Evolutionary conservation across 148 eudicot genomes (phyloP).

Genomic region (Silene latifolia): DNA sequence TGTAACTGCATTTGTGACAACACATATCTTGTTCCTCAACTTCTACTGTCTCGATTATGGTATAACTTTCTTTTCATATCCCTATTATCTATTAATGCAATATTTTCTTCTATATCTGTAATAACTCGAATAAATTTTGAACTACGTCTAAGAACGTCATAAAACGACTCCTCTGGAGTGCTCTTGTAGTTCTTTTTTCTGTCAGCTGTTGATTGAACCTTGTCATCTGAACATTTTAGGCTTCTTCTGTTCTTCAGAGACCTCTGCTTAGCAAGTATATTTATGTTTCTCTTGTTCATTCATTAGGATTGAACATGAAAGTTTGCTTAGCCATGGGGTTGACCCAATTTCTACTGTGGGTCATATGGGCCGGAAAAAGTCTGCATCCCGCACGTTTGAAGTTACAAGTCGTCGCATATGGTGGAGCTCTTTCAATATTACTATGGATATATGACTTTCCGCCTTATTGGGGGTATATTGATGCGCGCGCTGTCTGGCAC

Average conservation of each 20-base stretch:
- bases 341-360: conserved; percentile 61
- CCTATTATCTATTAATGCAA: too few species aligned
- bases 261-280: too few species aligned
- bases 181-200: neutral
- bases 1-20: too few species aligned
- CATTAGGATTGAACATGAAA: conserved; percentile 59
- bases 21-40: conserved; percentile 14
- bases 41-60: conserved; percentile 66
- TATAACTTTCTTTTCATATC: conserved; percentile 20
- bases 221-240: too few species aligned
- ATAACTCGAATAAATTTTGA: neutral
- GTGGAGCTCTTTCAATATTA: conserved; percentile 6
- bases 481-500: too few species aligned
- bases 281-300: conserved; percentile 5
- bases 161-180: too few species aligned
- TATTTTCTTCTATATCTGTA: neutral
- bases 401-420: conserved; percentile 49
- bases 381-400: conserved; percentile 68
- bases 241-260: too few species aligned
- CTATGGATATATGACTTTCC: too few species aligned
- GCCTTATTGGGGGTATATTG: too few species aligned
- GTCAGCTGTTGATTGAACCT: neutral
- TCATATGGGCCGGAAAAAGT: conserved; percentile 56
- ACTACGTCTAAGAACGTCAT: too few species aligned
- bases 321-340: conserved; percentile 50